Evolutionary conservation across 257 asterid genomes (phyloP).

Genomic region (Linaria vulgaris): DNA sequence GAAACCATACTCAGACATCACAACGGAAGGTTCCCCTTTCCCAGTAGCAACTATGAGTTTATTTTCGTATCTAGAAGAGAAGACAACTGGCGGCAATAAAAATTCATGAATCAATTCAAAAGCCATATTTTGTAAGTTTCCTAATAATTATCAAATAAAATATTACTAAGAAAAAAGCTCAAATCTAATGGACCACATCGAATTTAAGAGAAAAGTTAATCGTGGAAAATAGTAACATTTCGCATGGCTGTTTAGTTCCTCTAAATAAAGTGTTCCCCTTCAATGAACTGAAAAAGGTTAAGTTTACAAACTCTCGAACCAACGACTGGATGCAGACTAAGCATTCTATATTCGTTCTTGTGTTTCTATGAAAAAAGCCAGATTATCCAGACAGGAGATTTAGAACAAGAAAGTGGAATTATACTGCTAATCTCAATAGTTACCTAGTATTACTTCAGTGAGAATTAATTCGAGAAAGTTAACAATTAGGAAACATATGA

Average conservation of each 20-base stretch:
- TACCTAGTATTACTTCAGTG: conserved; percentile 1
- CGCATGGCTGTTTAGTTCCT: not conserved
- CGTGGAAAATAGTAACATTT: not conserved
- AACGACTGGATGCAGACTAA: not conserved
- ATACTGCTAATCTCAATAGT: not conserved
- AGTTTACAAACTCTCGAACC: not conserved
- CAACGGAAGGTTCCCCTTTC: conserved; percentile 65
- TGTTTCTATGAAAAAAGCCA: too few species aligned
- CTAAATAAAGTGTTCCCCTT: not conserved
- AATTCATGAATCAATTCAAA: conserved; percentile 4
- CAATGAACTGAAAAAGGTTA: not conserved
- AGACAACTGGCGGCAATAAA: conserved; percentile 4
- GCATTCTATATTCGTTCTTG: too few species aligned
- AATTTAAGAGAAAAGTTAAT: too few species aligned
- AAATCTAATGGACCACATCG: too few species aligned
- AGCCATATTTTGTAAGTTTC: not conserved
- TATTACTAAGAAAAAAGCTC: not conserved
- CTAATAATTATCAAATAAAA: not conserved
- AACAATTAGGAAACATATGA: not conserved
- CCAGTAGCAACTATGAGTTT: conserved; percentile 65
- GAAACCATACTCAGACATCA: conserved; percentile 66
- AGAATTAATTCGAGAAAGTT: not conserved
- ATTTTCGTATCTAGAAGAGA: conserved; percentile 46
- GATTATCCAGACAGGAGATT: too few species aligned
- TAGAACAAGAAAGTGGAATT: too few species aligned